Evolutionary conservation across 179 eudicot genomes (phyloP).

Genomic region (Spergularia azorica): DNA sequence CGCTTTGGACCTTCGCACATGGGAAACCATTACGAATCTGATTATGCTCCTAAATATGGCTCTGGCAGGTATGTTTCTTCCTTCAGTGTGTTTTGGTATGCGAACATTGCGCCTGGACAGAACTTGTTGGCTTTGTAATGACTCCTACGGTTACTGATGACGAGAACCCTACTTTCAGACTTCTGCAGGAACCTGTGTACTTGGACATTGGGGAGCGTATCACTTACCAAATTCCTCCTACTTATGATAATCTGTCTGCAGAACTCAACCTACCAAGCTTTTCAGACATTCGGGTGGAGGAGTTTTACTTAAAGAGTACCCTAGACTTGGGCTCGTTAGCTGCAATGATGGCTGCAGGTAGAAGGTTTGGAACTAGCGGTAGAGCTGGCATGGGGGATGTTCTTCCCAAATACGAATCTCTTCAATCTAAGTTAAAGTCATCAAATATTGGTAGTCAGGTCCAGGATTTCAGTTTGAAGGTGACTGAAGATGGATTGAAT

Average conservation of each 20-base stretch:
- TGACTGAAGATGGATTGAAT: constrained; percentile 66
- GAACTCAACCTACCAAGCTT: constrained; percentile 71
- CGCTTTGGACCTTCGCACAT: constrained; percentile 44
- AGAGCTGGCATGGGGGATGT: constrained; percentile 74
- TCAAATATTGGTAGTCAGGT: constrained; percentile 43
- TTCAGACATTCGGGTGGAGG: constrained; percentile 80
- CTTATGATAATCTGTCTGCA: constrained; percentile 72
- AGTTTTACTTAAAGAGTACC: constrained; percentile 77
- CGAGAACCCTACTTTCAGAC: constrained; percentile 43
- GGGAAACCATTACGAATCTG: constrained; percentile 49
- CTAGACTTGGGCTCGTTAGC: constrained; percentile 92
- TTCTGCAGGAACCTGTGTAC: constrained; percentile 62
- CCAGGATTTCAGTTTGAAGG: constrained; percentile 69
- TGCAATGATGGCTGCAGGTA: constrained; percentile 81
- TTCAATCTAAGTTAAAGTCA: constrained; percentile 78
- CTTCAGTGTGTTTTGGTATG: not conserved
- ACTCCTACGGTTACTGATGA: constrained; percentile 18
- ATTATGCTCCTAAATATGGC: constrained; percentile 53
- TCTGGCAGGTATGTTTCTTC: constrained; percentile 57
- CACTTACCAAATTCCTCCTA: constrained; percentile 78
- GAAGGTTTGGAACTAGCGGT: constrained; percentile 57
- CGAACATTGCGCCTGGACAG: not conserved
- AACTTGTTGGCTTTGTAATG: constrained; percentile 5
- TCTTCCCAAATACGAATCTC: constrained; percentile 80
- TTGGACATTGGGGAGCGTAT: constrained; percentile 89